phyloP scores from a whole-genome alignment of 768 basidiomycete genomes.

The Pseudohyphozyma bogoriensis region DNA sequence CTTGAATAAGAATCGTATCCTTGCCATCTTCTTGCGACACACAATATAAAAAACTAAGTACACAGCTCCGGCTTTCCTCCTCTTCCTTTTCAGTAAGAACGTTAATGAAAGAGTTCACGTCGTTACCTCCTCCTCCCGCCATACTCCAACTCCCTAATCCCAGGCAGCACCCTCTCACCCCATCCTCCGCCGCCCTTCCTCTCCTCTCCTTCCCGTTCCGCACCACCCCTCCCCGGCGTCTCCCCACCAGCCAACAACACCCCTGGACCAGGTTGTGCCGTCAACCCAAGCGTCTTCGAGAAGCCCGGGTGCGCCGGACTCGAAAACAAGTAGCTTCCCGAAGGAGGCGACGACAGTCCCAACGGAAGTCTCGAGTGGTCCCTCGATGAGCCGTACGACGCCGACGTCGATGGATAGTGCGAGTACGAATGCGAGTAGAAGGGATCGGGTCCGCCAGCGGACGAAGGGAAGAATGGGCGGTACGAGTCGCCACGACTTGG shows the following conservation, averaged over 20 bases:
- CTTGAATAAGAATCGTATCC: too few relatives aligned
- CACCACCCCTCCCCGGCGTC: constrained; percentile 17
- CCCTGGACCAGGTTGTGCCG: constrained; percentile 24
- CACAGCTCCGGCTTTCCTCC: neutral
- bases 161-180: neutral
- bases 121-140: neutral
- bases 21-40: too few relatives aligned
- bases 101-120: neutral
- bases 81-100: neutral
- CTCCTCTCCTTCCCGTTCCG: neutral
- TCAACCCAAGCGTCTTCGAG: constrained; percentile 19
- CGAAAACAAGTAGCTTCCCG: constrained; percentile 7
- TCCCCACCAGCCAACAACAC: constrained; percentile 8
- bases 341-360: constrained; percentile 10
- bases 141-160: neutral
- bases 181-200: neutral
- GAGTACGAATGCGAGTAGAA: neutral
- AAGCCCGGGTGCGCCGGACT: constrained; percentile 23
- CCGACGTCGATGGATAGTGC: neutral
- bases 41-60: too few relatives aligned
- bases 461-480: neutral
- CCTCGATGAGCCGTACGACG: neutral
- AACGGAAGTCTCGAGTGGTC: neutral
- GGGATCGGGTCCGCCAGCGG: neutral
- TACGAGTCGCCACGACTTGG: constrained; percentile 10